phyloP scores from a whole-genome alignment of 1,284 basidiomycete genomes.

The Entoloma clypeatum region DNA sequence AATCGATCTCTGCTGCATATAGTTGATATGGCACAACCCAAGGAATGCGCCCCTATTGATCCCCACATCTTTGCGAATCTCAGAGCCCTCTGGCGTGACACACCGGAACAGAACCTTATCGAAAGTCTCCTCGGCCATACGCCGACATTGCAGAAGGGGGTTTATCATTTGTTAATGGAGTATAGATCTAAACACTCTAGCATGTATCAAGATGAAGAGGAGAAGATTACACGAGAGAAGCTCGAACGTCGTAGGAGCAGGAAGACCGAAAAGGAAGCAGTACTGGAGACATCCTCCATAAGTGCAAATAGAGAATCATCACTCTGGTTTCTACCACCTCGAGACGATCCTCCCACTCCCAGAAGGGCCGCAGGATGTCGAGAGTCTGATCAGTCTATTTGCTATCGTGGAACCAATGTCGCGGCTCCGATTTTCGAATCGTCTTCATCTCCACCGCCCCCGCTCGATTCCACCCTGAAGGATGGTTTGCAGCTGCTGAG shows the following conservation, averaged over 20 bases:
- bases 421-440: too few species aligned
- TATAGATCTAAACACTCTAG: slow-evolving; percentile 73
- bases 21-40: slow-evolving; percentile 63
- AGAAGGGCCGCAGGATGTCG: slow-evolving; percentile 38
- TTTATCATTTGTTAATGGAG: slow-evolving; percentile 81
- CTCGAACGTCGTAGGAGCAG: slow-evolving; percentile 30
- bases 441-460: slow-evolving; percentile 27
- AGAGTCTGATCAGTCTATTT: slow-evolving; percentile 14
- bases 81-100: slow-evolving; percentile 85
- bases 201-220: slow-evolving; percentile 55
- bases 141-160: slow-evolving; percentile 89
- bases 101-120: slow-evolving; percentile 68
- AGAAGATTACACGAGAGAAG: slow-evolving; percentile 30
- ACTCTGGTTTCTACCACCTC: slow-evolving; percentile 42
- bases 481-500: slow-evolving; percentile 35
- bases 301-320: slow-evolving; percentile 18
- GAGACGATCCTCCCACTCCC: slow-evolving; percentile 60
- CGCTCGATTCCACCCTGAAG: slow-evolving; percentile 20
- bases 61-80: slow-evolving; percentile 89
- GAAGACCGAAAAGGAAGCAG: slow-evolving; percentile 21
- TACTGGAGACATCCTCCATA: slow-evolving; percentile 1
- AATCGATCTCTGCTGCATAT: slow-evolving; percentile 60
- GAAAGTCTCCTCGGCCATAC: slow-evolving; percentile 59
- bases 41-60: slow-evolving; percentile 72
- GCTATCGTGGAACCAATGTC: too few species aligned